phyloP scores from a whole-genome alignment of 1,284 basidiomycete genomes.

The Marasmius sp. region DNA sequence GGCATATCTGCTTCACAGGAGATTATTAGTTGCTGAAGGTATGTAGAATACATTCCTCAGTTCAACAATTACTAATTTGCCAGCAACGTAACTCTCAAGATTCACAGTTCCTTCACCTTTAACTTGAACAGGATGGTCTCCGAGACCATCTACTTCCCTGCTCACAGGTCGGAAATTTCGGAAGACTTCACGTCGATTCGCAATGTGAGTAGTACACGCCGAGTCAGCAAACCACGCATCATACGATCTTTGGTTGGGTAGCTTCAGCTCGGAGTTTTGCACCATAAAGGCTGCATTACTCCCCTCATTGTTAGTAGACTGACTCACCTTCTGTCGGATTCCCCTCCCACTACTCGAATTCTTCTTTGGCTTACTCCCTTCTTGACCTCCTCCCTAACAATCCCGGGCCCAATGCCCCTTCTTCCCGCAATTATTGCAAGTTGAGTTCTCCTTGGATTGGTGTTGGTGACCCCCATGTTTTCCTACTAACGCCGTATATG shows the following conservation, averaged over 20 bases:
- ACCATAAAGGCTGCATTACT: background rate
- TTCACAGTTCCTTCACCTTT: background rate
- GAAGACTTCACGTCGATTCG: background rate
- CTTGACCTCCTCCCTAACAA: background rate
- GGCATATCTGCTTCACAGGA: background rate
- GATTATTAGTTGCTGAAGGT: background rate
- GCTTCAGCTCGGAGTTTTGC: background rate
- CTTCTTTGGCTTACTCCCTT: background rate
- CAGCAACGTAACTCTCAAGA: background rate
- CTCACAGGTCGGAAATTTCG: background rate
- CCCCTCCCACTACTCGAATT: background rate
- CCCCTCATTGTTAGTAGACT: background rate
- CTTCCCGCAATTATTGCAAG: background rate
- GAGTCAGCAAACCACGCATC: background rate
- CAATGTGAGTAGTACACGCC: background rate
- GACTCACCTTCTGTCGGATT: background rate
- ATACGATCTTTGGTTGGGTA: background rate
- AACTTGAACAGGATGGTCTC: background rate
- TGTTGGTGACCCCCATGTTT: background rate
- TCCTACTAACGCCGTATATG: background rate
- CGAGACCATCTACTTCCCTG: background rate
- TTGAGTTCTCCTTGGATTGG: background rate
- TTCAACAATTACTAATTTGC: background rate
- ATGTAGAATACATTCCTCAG: background rate
- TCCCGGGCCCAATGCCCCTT: background rate